Percentiles rank a stretch among this genome's conserved stretches.
phyloP scores from a whole-genome alignment of 1,139 yeast genomes.

The Magnusiomyces fungicola region DNA sequence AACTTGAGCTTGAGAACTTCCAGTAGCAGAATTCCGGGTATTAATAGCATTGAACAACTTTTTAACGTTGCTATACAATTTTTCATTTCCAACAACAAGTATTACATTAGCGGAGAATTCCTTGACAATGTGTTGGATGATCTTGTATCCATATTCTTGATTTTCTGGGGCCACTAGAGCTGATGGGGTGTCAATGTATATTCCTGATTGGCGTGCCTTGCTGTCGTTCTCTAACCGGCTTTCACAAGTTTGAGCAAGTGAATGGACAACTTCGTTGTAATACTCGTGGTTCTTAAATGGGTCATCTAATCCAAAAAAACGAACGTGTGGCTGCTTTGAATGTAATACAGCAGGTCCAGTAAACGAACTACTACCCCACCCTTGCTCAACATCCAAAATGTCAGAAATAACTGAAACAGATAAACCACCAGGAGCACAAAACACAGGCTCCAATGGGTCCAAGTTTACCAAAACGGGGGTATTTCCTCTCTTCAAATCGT shows the following conservation, averaged over 20 bases:
- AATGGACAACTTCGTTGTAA: slow-evolving; percentile 49
- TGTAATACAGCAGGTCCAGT: slow-evolving; percentile 82
- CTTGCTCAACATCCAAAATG: slow-evolving; percentile 69
- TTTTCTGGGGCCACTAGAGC: slow-evolving; percentile 27
- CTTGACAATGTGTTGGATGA: slow-evolving; percentile 53
- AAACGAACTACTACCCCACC: slow-evolving; percentile 79
- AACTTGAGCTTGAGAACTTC: slow-evolving; percentile 14
- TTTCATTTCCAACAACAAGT: slow-evolving; percentile 37
- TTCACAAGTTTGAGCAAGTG: slow-evolving; percentile 52
- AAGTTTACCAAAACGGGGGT: slow-evolving; percentile 68
- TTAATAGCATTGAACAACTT: slow-evolving; percentile 37
- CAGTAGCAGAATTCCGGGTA: background rate
- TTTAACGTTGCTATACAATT: slow-evolving; percentile 56
- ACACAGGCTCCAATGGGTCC: slow-evolving; percentile 74
- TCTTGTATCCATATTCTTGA: slow-evolving; percentile 33
- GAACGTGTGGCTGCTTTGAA: slow-evolving; percentile 81
- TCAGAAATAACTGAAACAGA: slow-evolving; percentile 83
- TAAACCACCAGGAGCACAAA: slow-evolving; percentile 76
- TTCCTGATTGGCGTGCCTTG: slow-evolving; percentile 49
- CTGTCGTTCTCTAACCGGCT: slow-evolving; percentile 53
- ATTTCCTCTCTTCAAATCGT: slow-evolving; percentile 63
- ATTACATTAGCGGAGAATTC: slow-evolving; percentile 46
- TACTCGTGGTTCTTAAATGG: slow-evolving; percentile 52
- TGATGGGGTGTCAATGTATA: slow-evolving; percentile 75
- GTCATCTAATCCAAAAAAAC: slow-evolving; percentile 66